phyloP scores from a whole-genome alignment of 257 asterid genomes.

The Salvia hispanica region DNA sequence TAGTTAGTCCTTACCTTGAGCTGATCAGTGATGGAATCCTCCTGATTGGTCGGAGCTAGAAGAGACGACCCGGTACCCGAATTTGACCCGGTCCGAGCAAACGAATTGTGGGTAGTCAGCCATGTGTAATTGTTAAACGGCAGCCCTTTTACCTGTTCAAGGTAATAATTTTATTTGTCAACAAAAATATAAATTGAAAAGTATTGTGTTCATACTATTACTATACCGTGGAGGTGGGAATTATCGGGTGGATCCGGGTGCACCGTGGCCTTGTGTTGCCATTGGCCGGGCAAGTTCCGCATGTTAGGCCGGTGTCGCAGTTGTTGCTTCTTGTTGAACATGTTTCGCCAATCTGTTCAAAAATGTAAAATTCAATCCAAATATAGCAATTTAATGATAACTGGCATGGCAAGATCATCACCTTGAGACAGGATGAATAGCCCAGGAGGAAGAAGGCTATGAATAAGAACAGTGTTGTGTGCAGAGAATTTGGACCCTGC shows the following conservation, averaged over 20 bases:
- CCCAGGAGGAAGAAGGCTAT: too few relatives aligned
- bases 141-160: slow-evolving; percentile 51
- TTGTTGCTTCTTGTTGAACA: slow-evolving; percentile 46
- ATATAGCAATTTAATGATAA: too few relatives aligned
- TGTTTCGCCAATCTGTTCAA: slow-evolving; percentile 70
- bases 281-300: slow-evolving; percentile 64
- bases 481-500: neutral
- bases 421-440: too few relatives aligned
- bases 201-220: slow-evolving; percentile 34
- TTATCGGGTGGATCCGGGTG: slow-evolving; percentile 62
- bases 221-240: slow-evolving; percentile 59
- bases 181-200: neutral
- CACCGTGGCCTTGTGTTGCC: slow-evolving; percentile 86
- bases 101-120: slow-evolving; percentile 85
- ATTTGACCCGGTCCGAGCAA: slow-evolving; percentile 52
- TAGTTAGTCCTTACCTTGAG: slow-evolving; percentile 42
- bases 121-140: slow-evolving; percentile 73
- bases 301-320: slow-evolving; percentile 64
- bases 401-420: too few relatives aligned
- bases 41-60: slow-evolving; percentile 75
- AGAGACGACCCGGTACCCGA: slow-evolving; percentile 62
- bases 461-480: slow-evolving; percentile 30
- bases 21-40: slow-evolving; percentile 66
- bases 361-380: neutral
- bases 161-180: neutral